Evolutionary conservation across 2,329 filamentous ascomycete genomes (phyloP), one percentile per base, ranked within the genome.

Genomic region (Cercospora brassicicola): DNA sequence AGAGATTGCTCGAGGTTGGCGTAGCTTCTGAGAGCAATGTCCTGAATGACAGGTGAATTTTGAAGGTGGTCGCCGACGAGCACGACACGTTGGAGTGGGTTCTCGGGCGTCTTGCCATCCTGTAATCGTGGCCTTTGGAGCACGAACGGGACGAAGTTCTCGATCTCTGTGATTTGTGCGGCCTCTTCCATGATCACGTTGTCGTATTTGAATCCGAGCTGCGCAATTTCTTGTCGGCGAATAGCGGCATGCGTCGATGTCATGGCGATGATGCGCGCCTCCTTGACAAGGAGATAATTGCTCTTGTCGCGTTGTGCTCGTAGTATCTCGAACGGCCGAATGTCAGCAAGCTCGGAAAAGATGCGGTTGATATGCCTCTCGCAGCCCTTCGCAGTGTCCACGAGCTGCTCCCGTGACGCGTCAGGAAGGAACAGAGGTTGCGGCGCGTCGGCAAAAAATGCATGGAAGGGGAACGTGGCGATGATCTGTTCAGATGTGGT

Each of bases 151-250:
- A 99, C 93, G 81, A 99, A 98, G 71, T 93, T 96, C 78, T 99
- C 95, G 56, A 97, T 91, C 79, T 99, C 95, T 0, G 94, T 99
- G 76, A 99, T 94, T 77, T 99, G 95, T 11, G 95, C 95, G 4
- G 95, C 94, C 84, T 99, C 95, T 82, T 99, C 95, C 91, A 99
- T 97, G 63, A 99, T 86, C 11, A 99, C 91, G 72, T 97, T 99
- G 82, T 98, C 94, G 76, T 99, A 99, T 73, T 93, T 92, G 81
- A 99, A 99, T 15, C 94, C 94, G n/a, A 98, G 86, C 15, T 88
- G 86, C 0, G 93, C 91, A 74, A 99, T 98, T 75, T 98, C 94
- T 71, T 92, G 89, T 70, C 94, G 86, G 69, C 93, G 89, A 86
- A 99, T 99, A 1, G 95, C 95, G 4, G 95, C 96, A 79, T 99